Conservation (phyloP, 768 basidiomycete species). For the Suillus brevipes region DNA sequence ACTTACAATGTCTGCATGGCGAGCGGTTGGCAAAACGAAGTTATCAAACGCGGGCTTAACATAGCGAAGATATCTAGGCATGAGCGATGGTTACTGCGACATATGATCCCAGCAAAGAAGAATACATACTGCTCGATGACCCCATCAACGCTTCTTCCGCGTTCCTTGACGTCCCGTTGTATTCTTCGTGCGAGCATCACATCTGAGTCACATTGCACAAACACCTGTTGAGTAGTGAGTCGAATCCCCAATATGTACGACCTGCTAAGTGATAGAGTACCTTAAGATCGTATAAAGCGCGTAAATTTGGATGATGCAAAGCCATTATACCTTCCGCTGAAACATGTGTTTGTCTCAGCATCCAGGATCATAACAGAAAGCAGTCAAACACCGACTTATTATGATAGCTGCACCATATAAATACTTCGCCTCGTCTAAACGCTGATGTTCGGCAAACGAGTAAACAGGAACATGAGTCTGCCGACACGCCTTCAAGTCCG, state of each 20-base stretch:
- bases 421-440: constrained; percentile 77
- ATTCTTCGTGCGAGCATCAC: constrained; percentile 96
- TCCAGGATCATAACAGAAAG: neutral
- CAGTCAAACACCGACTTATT: constrained; percentile 53
- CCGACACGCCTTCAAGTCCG: constrained; percentile 80
- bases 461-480: constrained; percentile 92
- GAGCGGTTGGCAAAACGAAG: constrained; percentile 86
- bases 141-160: constrained; percentile 82
- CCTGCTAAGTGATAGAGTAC: constrained; percentile 36
- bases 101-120: neutral
- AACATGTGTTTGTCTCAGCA: neutral
- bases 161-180: constrained; percentile 81
- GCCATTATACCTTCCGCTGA: constrained; percentile 91
- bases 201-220: constrained; percentile 93
- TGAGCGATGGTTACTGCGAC: neutral
- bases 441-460: constrained; percentile 89
- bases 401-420: constrained; percentile 92
- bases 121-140: constrained; percentile 79
- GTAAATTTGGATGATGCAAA: constrained; percentile 73
- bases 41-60: constrained; percentile 96
- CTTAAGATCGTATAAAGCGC: constrained; percentile 90
- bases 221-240: constrained; percentile 49
- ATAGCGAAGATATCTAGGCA: constrained; percentile 78
- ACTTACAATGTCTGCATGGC: constrained; percentile 84
- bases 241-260: neutral